These are phyloP conservation scores for Triticum urartu DNA, from an alignment of 176 grass and related monocot species.

Conservation along the genomic window DNA sequence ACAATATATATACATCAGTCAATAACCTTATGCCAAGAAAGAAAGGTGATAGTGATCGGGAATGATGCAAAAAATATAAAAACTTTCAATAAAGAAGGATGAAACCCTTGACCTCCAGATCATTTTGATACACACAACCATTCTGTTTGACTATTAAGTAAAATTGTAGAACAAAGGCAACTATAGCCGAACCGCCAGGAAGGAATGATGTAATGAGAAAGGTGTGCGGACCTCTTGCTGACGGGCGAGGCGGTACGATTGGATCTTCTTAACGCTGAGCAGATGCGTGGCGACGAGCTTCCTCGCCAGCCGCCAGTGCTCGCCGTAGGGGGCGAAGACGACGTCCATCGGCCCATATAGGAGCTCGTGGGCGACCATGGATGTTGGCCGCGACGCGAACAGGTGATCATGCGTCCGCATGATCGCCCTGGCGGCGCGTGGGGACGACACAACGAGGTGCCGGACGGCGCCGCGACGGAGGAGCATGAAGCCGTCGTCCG, in stretches of 20 bases:
- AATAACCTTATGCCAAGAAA: not conserved
- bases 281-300: not conserved
- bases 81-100: too few relatives aligned
- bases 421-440: not conserved
- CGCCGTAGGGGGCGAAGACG: not conserved
- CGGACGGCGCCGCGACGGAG: not conserved
- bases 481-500: not conserved
- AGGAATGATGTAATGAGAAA: too few relatives aligned
- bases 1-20: not conserved
- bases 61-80: too few relatives aligned
- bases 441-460: not conserved
- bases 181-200: too few relatives aligned
- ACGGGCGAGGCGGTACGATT: not conserved
- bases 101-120: too few relatives aligned
- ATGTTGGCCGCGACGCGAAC: not conserved
- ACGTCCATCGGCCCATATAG: not conserved
- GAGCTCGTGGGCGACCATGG: not conserved
- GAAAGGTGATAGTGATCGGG: not conserved
- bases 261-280: not conserved
- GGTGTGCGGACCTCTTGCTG: not conserved
- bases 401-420: not conserved
- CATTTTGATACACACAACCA: too few relatives aligned
- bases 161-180: too few relatives aligned
- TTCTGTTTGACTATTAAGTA: too few relatives aligned
- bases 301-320: conserved; percentile 1